Evolutionary conservation across 2,329 filamentous ascomycete species (phyloP).

Genomic region (Fusarium chuoi): DNA sequence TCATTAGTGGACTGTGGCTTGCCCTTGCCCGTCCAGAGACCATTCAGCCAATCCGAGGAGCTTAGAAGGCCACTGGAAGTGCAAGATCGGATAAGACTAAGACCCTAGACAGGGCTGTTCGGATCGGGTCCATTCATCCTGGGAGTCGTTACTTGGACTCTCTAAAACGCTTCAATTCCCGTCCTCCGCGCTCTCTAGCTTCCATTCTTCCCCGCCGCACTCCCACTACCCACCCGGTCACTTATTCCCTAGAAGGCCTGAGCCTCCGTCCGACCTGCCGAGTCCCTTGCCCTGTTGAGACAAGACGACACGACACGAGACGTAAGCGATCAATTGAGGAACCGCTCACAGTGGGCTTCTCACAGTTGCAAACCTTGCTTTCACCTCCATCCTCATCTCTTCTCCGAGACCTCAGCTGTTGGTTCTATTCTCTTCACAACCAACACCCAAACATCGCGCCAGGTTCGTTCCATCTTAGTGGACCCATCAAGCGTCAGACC

Average conservation of each 20-base stretch:
- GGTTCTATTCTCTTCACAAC: constrained; percentile 4
- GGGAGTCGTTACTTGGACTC: constrained; percentile 3
- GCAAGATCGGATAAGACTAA: constrained; percentile 29
- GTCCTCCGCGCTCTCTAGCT: constrained; percentile 32
- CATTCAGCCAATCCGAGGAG: constrained; percentile 5
- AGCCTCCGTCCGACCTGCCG: constrained; percentile 17
- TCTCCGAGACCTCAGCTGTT: constrained; percentile 7
- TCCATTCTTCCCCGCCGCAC: constrained; percentile 14
- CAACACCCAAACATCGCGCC: background rate
- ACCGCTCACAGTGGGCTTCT: constrained; percentile 17
- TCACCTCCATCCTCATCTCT: background rate
- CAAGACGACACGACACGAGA: constrained; percentile 14
- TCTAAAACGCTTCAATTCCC: constrained; percentile 34
- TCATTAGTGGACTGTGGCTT: constrained; percentile 33
- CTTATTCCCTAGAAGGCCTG: constrained; percentile 15
- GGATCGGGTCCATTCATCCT: constrained; percentile 2
- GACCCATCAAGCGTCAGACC: constrained; percentile 20
- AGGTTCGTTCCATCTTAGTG: constrained; percentile 30
- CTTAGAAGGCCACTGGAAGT: constrained; percentile 14
- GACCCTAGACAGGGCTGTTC: constrained; percentile 29
- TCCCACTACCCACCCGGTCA: constrained; percentile 11
- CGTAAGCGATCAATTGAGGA: constrained; percentile 1
- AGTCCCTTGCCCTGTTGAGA: constrained; percentile 9
- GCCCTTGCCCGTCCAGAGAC: constrained; percentile 1
- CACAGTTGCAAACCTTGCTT: background rate